Conservation (phyloP, 2,329 filamentous ascomycete genomes). For the Myriosclerotinia curreyana region DNA sequence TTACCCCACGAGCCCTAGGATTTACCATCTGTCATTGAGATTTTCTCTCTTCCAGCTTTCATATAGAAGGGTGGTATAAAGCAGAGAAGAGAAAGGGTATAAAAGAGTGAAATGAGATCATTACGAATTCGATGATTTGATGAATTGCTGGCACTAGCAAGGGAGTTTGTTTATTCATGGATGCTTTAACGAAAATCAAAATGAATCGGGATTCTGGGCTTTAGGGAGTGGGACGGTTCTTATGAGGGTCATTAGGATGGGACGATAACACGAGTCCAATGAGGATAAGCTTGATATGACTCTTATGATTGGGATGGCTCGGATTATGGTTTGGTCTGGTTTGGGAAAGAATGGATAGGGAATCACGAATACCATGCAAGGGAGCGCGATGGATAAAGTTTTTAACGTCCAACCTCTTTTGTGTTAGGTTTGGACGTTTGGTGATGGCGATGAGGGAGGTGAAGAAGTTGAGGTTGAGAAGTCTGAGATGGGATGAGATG, state of each 20-base stretch:
- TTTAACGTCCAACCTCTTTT: not conserved
- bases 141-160: slow-evolving; percentile 13
- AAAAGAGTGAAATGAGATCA: slow-evolving; percentile 3
- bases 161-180: slow-evolving; percentile 15
- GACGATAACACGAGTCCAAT: not conserved
- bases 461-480: not conserved
- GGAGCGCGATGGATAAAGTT: not conserved
- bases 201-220: slow-evolving; percentile 9
- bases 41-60: not conserved
- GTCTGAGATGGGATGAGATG: slow-evolving; percentile 9
- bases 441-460: not conserved
- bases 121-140: slow-evolving; percentile 17
- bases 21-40: not conserved
- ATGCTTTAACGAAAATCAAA: slow-evolving; percentile 16
- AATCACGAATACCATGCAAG: slow-evolving; percentile 14
- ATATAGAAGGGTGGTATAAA: slow-evolving; percentile 9
- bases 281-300: slow-evolving; percentile 2
- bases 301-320: slow-evolving; percentile 13
- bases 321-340: slow-evolving; percentile 1
- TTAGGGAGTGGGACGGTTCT: not conserved
- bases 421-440: not conserved
- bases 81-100: slow-evolving; percentile 7
- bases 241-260: not conserved
- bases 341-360: slow-evolving; percentile 16
- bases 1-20: not conserved